Evolutionary conservation across 192 early-diverging fungal species (phyloP).

Genomic region (Umbelopsis vinacea): DNA sequence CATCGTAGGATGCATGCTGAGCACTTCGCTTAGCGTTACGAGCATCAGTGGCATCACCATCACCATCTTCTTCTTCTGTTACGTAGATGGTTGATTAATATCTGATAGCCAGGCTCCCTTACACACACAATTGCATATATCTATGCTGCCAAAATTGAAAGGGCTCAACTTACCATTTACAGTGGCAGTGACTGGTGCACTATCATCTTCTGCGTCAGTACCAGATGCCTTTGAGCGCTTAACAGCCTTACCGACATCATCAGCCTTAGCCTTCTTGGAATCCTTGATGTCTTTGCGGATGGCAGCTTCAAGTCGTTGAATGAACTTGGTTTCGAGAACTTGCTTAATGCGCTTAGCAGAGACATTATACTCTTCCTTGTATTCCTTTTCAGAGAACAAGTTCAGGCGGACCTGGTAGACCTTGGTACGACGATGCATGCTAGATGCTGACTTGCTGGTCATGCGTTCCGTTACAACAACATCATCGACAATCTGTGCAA

Average conservation of each 20-base stretch:
- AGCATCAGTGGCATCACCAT: conserved; percentile 75
- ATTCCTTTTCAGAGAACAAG: conserved; percentile 83
- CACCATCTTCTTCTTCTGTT: conserved; percentile 64
- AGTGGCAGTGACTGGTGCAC: conserved; percentile 33
- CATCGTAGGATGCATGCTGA: conserved; percentile 80
- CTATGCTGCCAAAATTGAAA: no score
- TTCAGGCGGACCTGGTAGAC: conserved; percentile 80
- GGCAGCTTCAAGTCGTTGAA: conserved; percentile 70
- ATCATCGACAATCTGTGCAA: conserved; percentile 86
- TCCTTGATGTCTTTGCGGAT: conserved; percentile 83
- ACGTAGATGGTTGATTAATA: neutral
- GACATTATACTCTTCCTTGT: conserved; percentile 78
- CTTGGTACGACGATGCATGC: conserved; percentile 64
- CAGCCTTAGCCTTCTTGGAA: conserved; percentile 40
- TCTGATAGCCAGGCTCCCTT: no score
- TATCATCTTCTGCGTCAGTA: conserved; percentile 49
- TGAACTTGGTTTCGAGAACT: conserved; percentile 76
- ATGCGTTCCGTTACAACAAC: conserved; percentile 84
- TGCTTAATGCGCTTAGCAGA: conserved; percentile 66
- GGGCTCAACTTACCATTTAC: conserved; percentile 30
- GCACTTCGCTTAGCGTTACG: conserved; percentile 62
- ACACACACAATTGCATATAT: no score
- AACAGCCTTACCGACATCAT: conserved; percentile 41
- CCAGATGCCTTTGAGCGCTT: conserved; percentile 27
- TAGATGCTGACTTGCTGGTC: conserved; percentile 50